Percentiles rank a stretch among this genome's conserved stretches.
phyloP scores from a whole-genome alignment of 225 moss, liverwort and hornwort genomes.

The Rhytidiadelphus loreus region DNA sequence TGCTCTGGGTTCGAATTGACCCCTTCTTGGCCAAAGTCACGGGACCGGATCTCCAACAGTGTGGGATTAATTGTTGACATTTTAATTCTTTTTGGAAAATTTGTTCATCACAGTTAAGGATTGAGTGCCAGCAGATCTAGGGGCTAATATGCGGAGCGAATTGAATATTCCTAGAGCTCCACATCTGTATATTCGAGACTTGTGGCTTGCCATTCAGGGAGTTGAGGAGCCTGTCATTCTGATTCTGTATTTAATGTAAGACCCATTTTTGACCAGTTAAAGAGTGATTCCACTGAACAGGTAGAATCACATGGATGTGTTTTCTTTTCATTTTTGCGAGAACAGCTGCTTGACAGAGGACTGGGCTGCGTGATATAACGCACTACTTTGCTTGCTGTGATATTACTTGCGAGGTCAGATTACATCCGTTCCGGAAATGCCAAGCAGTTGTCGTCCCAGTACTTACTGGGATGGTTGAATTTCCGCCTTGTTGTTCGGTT shows the following conservation, averaged over 20 bases:
- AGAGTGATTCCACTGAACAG: neutral
- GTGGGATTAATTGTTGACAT: slow-evolving; percentile 63
- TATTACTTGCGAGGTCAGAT: neutral
- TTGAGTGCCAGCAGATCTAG: neutral
- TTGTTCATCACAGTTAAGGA: neutral
- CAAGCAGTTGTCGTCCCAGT: neutral
- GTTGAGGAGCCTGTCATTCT: neutral
- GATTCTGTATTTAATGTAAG: neutral
- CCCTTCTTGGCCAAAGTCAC: slow-evolving; percentile 47
- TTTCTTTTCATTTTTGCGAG: neutral
- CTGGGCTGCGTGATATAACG: neutral
- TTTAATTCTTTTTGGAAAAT: neutral
- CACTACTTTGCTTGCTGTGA: neutral
- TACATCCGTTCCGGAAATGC: neutral
- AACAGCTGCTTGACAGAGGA: neutral
- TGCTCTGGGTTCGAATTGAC: slow-evolving; percentile 79
- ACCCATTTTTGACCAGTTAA: neutral
- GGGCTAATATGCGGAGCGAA: neutral
- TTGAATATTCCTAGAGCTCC: neutral
- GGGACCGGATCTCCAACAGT: slow-evolving; percentile 42
- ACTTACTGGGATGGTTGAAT: neutral
- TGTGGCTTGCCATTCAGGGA: neutral
- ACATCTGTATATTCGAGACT: neutral
- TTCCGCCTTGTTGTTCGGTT: neutral
- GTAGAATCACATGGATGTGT: neutral